Base-by-base conservation (phyloP, 805 yeast species). In the Saccharomycopsis sp. region DNA sequence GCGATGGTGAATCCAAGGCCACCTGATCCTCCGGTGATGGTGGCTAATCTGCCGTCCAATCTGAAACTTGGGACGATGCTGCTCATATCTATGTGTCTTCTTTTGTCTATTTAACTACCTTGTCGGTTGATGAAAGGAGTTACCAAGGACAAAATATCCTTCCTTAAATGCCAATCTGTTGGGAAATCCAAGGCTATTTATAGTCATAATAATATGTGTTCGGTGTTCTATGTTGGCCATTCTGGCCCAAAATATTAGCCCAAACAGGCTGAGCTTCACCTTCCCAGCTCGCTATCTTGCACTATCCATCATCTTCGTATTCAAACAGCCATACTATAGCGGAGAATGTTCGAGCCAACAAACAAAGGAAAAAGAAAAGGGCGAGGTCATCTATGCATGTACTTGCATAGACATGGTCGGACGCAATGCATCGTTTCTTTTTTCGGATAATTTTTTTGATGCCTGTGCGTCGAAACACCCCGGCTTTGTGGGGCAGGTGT, bases 1-100 rank as follows among this genome's bases (percentile, higher is more conserved):
- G 85, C 79, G 72, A 83, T 72, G 50, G 82, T 79, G 57, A 79
- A 74, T 24, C 85, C 85, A 63, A 84, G 77, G 44, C 88, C 88
- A 44, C 88, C 83, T 54, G 86, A 83, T 48, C 87, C 88, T 51
- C 88, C 88, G 53, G 88, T 83, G 57, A 83, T 73, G 34, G 83
- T 73, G 59, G 83, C 87, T 56, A 83, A 78, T 72, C 80, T 79
- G 57, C 86, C 87, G 64, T 81, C 85, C 63, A 83, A 76, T 62
- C 84, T 75, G 73, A 82, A 83, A 66, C 59, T 69, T 52, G 80
- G 80, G 15, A 76, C 78, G 54, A 76, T 71, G 73, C 37, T 29
- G 37, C 37, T 29, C 37, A 29, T 29, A 29, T 5, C 12, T 5
- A 29, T 29, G 37, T 29, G n/a, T n/a, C n/a, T n/a, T n/a, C n/a